Percentiles rank a stretch among this genome's conserved stretches.
Conservation (phyloP, 352 stramenopile genomes). For the Globisporangium camurandrum region DNA sequence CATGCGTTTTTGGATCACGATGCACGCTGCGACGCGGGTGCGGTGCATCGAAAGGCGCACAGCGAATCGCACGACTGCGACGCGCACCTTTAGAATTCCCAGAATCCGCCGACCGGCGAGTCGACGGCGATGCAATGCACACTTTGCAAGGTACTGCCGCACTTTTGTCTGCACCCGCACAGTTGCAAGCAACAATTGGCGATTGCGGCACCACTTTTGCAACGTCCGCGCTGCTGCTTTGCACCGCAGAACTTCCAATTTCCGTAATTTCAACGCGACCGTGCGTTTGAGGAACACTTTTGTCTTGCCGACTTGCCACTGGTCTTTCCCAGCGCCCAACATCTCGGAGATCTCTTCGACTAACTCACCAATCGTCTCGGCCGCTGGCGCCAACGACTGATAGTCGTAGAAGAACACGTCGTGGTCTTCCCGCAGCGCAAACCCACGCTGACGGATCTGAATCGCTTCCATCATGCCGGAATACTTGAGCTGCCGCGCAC, state of each 20-base stretch:
- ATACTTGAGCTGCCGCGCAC: slow-evolving; percentile 86
- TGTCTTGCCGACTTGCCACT: slow-evolving; percentile 85
- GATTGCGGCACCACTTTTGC: slow-evolving; percentile 79
- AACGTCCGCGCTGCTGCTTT: slow-evolving; percentile 75
- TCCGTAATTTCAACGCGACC: slow-evolving; percentile 76
- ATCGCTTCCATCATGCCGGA: slow-evolving; percentile 90
- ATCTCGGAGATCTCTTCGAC: slow-evolving; percentile 82
- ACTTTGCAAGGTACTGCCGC: slow-evolving; percentile 62
- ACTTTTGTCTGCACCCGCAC: slow-evolving; percentile 69
- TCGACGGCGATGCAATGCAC: slow-evolving; percentile 35
- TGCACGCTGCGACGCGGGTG: slow-evolving; percentile 24
- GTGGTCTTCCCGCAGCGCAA: slow-evolving; percentile 83
- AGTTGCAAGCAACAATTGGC: slow-evolving; percentile 44
- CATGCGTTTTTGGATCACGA: slow-evolving; percentile 68
- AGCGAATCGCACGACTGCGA: slow-evolving; percentile 63
- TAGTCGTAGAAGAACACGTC: slow-evolving; percentile 91
- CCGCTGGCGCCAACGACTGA: slow-evolving; percentile 73
- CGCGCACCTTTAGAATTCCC: slow-evolving; percentile 43
- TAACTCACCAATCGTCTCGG: slow-evolving; percentile 79
- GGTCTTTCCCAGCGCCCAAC: slow-evolving; percentile 78
- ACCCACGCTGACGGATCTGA: slow-evolving; percentile 84
- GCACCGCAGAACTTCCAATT: slow-evolving; percentile 72
- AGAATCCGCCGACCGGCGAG: slow-evolving; percentile 57
- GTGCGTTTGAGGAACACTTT: slow-evolving; percentile 84
- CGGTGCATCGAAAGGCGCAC: slow-evolving; percentile 41